These are phyloP conservation scores for Hortaea sp. DNA, from an alignment of 2,329 filamentous ascomycete species.

Conservation along the genomic window DNA sequence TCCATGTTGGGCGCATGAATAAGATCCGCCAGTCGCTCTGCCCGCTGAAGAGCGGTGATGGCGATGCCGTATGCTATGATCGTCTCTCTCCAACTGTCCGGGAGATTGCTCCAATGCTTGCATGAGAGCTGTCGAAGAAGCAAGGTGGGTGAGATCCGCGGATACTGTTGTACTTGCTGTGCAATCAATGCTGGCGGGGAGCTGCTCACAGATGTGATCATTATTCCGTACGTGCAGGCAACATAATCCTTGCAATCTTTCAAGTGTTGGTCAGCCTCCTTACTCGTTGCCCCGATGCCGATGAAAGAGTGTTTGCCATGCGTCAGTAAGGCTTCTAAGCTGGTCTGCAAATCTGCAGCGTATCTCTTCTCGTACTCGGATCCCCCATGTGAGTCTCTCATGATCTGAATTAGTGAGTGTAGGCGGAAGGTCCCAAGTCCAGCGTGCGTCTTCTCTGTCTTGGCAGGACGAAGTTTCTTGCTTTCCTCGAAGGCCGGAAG, in stretches of 20 bases:
- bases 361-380: conserved; percentile 4
- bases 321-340: not conserved
- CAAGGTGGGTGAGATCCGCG: conserved; percentile 32
- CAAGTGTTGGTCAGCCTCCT: not conserved
- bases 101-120: conserved; percentile 22
- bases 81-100: conserved; percentile 27
- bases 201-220: not conserved
- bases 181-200: not conserved
- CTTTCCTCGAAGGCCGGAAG: no score
- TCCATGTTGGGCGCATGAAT: not conserved
- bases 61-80: conserved; percentile 37
- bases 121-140: conserved; percentile 41
- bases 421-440: no score
- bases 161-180: conserved; percentile 29
- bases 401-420: not conserved
- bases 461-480: no score
- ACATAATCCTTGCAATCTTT: not conserved
- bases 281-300: not conserved
- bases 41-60: conserved; percentile 37
- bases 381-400: not conserved
- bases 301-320: not conserved
- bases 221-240: not conserved
- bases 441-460: no score
- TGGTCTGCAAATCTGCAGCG: not conserved
- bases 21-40: conserved; percentile 31